Evolutionary conservation across 257 asterid genomes (phyloP).

Genomic region (Plantago elongata): DNA sequence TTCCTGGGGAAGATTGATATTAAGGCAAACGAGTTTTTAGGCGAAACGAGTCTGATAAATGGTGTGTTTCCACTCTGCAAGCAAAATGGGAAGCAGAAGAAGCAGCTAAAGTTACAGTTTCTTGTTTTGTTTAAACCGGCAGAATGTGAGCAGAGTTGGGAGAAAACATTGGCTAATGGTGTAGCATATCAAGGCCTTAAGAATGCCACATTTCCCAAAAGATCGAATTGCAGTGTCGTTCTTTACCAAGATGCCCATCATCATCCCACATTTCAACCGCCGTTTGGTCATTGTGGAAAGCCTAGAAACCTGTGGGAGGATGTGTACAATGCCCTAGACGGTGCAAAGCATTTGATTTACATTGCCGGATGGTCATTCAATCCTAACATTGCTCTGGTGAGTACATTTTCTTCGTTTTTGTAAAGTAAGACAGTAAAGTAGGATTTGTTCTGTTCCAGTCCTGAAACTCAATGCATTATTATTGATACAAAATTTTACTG

Average conservation of each 20-base stretch:
- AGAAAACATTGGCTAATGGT: slow-evolving; percentile 32
- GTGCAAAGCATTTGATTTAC: slow-evolving; percentile 75
- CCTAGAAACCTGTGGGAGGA: slow-evolving; percentile 82
- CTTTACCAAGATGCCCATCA: slow-evolving; percentile 90
- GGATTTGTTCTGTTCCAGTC: no score
- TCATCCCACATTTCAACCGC: slow-evolving; percentile 44
- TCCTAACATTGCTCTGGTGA: slow-evolving; percentile 64
- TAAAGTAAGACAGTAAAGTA: not conserved
- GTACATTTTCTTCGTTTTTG: slow-evolving; percentile 8
- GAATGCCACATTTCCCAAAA: slow-evolving; percentile 59
- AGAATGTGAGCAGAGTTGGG: slow-evolving; percentile 55
- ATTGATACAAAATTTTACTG: not conserved
- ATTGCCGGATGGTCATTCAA: slow-evolving; percentile 86
- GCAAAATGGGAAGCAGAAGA: slow-evolving; percentile 44
- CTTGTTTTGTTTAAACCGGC: slow-evolving; percentile 81
- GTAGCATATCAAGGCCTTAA: slow-evolving; percentile 58
- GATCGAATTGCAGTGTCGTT: slow-evolving; percentile 55
- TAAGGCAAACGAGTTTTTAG: slow-evolving; percentile 41
- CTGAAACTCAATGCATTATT: not conserved
- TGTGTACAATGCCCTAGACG: slow-evolving; percentile 64
- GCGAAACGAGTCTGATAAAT: slow-evolving; percentile 48
- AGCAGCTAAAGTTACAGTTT: slow-evolving; percentile 50
- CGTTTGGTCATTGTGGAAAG: slow-evolving; percentile 31
- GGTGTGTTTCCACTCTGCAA: slow-evolving; percentile 61
- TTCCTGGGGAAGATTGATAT: slow-evolving; percentile 52